A percentile compares a stretch with the other conserved stretches of the same genome.
These are phyloP conservation scores for Didymella arachidicola DNA, from an alignment of 2,329 filamentous ascomycete genomes.

Conservation along the genomic window DNA sequence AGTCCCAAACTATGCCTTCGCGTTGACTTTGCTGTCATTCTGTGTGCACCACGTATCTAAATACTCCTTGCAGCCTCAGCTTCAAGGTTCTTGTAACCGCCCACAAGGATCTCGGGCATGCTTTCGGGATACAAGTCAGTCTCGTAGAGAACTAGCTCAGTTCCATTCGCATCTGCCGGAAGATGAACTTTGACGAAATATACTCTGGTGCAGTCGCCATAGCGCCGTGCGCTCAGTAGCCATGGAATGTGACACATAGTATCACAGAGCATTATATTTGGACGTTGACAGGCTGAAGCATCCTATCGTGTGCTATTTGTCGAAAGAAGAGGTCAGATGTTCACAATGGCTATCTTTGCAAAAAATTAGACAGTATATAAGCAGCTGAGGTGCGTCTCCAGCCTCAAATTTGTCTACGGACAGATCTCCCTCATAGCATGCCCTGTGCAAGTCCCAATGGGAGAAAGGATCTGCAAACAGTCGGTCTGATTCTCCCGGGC, in stretches of 20 bases:
- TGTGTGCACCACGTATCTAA: constrained; percentile 17
- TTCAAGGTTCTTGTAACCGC: constrained; percentile 26
- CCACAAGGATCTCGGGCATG: constrained; percentile 27
- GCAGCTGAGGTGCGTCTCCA: not conserved
- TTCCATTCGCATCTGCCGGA: too few relatives aligned
- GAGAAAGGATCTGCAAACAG: not conserved
- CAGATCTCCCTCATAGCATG: constrained; percentile 6
- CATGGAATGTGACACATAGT: constrained; percentile 19
- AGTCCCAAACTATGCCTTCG: constrained; percentile 30
- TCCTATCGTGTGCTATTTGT: too few relatives aligned
- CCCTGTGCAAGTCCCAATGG: constrained; percentile 7
- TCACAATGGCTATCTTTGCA: too few relatives aligned
- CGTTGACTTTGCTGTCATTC: constrained; percentile 20
- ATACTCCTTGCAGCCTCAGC: constrained; percentile 1
- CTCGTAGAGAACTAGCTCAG: constrained; percentile 11
- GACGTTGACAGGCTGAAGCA: not conserved
- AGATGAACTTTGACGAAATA: not conserved
- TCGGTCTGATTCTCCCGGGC: not conserved
- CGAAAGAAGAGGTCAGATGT: too few relatives aligned
- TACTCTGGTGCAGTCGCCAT: not conserved
- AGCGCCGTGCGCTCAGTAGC: constrained; percentile 8
- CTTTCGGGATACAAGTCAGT: constrained; percentile 17
- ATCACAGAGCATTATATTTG: constrained; percentile 22
- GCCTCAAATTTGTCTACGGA: constrained; percentile 8
- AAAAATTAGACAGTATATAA: too few relatives aligned